Evolutionary conservation across 2,329 filamentous ascomycete genomes (phyloP), one percentile per base, ranked within the genome.

Genomic region (Cordyceps fumosorosea): DNA sequence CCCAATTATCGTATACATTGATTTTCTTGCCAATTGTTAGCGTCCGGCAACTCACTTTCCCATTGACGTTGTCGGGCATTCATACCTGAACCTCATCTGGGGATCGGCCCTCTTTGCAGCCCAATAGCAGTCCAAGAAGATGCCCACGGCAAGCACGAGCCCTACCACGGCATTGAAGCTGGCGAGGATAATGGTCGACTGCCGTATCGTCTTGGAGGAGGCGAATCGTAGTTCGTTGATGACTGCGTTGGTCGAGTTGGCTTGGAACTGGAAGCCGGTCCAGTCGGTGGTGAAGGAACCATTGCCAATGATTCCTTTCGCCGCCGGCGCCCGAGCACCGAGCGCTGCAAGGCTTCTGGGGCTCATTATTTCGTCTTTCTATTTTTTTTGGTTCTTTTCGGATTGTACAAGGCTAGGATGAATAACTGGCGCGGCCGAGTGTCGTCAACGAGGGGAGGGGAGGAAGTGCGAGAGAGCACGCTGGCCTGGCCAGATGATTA

Each of bases 101-200:
- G 74, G 70, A 56, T 78, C 68, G 62, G 72, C 76, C 67, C 75
- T 75, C 71, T 74, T 80, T 22, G 75, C 71, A 60, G 71, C 74
- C 61, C 75, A 74, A 69, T 83, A 85, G 66, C 79, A 80, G 64
- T 86, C 81, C 70, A 81, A 81, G 47, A 85, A 70, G 58, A 88
- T 86, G 29, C 83, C 83, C 29, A 77, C 66, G 11, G 82, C 81
- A 7, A 84, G 84, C 20, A 78, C 77, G 62, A 84, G 79, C 5
- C 84, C 84, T 20, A 82, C 82, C 58, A 85, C 69, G 24, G 83
- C 78, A 70, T 88, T 88, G 74, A 87, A 86, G 61, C 77, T 74
- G 42, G 84, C 81, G 60, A 88, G 76, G 64, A 87, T 84, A 62
- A 87, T 81, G 50, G 83, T 84, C 26, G 84, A 86, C 20, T 81